A percentile compares a stretch with the other conserved stretches of the same genome.
These are phyloP conservation scores for Pythium phragmitis DNA, from an alignment of 352 stramenopile genomes.

Conservation along the genomic window DNA sequence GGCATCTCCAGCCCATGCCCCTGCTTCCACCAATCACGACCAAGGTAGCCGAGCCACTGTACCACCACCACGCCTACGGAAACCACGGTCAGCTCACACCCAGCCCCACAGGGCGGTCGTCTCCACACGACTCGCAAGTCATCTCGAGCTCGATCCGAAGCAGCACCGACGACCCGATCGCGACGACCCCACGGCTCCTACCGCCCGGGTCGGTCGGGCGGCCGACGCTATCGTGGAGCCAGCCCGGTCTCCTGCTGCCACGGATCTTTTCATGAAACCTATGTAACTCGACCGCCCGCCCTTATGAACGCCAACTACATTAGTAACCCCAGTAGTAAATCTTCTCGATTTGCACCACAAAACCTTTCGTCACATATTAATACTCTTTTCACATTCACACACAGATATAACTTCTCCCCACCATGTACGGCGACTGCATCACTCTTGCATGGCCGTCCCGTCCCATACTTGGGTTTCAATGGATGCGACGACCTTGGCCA, in stretches of 20 bases:
- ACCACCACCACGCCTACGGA: background rate
- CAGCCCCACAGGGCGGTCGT: conserved; percentile 7
- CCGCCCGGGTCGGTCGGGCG: background rate
- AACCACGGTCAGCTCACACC: background rate
- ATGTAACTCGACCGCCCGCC: too few relatives aligned
- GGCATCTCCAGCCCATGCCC: conserved; percentile 6
- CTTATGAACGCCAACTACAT: too few relatives aligned
- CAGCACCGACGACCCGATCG: background rate
- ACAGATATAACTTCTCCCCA: too few relatives aligned
- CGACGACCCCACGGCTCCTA: conserved; percentile 8
- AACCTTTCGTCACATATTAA: background rate
- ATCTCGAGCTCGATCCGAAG: conserved; percentile 18
- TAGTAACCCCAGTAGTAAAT: too few relatives aligned
- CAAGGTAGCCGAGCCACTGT: conserved; percentile 3
- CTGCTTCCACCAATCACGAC: conserved; percentile 2
- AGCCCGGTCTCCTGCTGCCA: conserved; percentile 6
- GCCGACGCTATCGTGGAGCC: conserved; percentile 12
- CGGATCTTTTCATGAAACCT: conserved; percentile 14
- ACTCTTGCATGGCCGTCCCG: background rate
- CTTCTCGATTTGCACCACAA: too few relatives aligned
- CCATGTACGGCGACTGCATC: too few relatives aligned
- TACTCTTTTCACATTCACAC: background rate
- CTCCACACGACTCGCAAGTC: conserved; percentile 15
- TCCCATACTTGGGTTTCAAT: conserved; percentile 19
- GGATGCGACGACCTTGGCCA: conserved; percentile 1